phyloP scores from a whole-genome alignment of 2,329 filamentous ascomycete species.

The Ophiostoma sp. region DNA sequence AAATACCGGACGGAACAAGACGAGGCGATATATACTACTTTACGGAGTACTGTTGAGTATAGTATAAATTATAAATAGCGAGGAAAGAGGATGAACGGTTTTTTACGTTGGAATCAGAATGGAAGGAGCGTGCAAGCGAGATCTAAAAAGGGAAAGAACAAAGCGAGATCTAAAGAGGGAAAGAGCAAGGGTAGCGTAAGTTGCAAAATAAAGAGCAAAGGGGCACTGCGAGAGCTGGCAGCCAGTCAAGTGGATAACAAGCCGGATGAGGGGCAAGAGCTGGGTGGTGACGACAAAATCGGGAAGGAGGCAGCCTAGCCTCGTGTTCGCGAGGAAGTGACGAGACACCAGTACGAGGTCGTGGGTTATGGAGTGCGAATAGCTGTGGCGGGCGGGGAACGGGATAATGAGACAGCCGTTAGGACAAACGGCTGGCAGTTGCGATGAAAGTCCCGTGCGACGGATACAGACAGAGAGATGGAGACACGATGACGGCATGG shows the following conservation, averaged over 20 bases:
- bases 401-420: neutral
- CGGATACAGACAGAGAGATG: too few relatives aligned
- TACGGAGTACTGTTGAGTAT: too few relatives aligned
- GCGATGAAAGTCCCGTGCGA: neutral
- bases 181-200: neutral
- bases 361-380: neutral
- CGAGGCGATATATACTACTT: neutral
- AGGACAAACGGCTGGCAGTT: neutral
- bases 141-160: too few relatives aligned
- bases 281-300: constrained; percentile 4
- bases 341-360: neutral
- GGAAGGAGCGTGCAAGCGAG: constrained; percentile 5
- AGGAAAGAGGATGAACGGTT: neutral
- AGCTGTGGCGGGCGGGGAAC: neutral
- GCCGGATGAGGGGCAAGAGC: constrained; percentile 6
- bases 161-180: neutral
- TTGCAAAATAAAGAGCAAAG: neutral
- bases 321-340: constrained; percentile 14
- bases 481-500: neutral
- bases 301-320: constrained; percentile 21
- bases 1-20: constrained; percentile 1
- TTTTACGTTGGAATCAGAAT: neutral
- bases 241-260: neutral
- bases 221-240: neutral
- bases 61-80: neutral